Evolutionary conservation across 2,329 filamentous ascomycete species (phyloP).

Genomic region (Hypoxylon sp.): DNA sequence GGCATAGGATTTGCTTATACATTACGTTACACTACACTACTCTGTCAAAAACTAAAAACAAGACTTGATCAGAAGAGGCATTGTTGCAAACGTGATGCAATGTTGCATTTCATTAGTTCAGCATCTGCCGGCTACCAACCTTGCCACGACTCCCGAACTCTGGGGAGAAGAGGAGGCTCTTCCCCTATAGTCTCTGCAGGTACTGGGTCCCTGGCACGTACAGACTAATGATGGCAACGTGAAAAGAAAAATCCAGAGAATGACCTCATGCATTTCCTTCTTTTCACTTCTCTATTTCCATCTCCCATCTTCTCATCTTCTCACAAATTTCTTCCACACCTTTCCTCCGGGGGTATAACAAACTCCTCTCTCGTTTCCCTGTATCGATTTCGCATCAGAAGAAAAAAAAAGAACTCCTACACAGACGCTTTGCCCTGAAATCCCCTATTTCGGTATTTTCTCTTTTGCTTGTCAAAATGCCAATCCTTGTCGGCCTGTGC

Average conservation of each 20-base stretch:
- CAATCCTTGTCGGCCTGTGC: conserved; percentile 15
- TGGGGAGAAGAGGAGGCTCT: neutral
- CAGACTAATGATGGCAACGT: neutral
- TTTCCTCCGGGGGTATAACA: conserved; percentile 39
- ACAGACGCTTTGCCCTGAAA: conserved; percentile 33
- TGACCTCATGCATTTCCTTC: neutral
- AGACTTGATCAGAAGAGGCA: neutral
- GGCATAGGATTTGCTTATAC: no score
- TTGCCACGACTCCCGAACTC: conserved; percentile 1
- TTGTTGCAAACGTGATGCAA: neutral
- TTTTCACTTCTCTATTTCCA: conserved; percentile 3
- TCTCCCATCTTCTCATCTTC: neutral
- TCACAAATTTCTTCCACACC: conserved; percentile 4
- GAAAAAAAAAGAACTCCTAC: conserved; percentile 30
- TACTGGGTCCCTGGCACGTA: conserved; percentile 3
- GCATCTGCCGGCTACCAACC: conserved; percentile 11
- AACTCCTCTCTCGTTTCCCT: conserved; percentile 39
- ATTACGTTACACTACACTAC: neutral
- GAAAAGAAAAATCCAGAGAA: neutral
- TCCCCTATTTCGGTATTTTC: conserved; percentile 19
- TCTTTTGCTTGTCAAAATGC: conserved; percentile 30
- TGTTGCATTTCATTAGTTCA: conserved; percentile 21
- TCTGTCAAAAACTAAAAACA: neutral
- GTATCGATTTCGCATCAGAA: conserved; percentile 16
- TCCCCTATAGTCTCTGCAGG: neutral